phyloP scores from a whole-genome alignment of 2,329 filamentous ascomycete species.

The Colletotrichum kahawae region DNA sequence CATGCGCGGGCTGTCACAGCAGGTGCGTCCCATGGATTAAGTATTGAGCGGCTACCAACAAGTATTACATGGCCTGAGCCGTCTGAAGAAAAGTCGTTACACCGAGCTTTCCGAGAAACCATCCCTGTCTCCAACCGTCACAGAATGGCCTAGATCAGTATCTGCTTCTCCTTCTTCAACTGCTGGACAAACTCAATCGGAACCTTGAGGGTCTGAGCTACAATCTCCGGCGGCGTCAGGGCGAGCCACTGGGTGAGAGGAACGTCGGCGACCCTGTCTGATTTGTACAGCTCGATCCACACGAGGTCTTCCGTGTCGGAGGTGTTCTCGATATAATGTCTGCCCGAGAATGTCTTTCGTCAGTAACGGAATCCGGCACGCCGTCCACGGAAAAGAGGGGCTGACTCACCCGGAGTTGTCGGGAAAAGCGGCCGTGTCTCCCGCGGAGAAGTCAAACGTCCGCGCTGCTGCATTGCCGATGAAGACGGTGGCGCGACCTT shows the following conservation, averaged over 20 bases:
- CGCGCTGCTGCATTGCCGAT: constrained; percentile 64
- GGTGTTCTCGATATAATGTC: constrained; percentile 74
- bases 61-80: neutral
- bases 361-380: neutral
- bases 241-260: constrained; percentile 73
- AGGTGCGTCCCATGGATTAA: neutral
- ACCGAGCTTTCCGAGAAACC: neutral
- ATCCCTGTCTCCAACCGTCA: neutral
- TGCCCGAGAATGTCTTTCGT: constrained; percentile 1
- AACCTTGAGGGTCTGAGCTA: constrained; percentile 64
- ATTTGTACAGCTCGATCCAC: constrained; percentile 75
- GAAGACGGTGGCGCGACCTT: constrained; percentile 68
- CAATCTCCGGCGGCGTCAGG: constrained; percentile 67
- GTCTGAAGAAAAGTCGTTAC: neutral
- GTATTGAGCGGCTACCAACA: neutral
- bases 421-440: constrained; percentile 73
- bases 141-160: constrained; percentile 41
- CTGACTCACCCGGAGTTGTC: constrained; percentile 60
- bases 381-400: neutral
- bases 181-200: constrained; percentile 59
- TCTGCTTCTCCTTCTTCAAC: constrained; percentile 69
- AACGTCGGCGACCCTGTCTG: constrained; percentile 70
- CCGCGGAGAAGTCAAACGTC: constrained; percentile 70
- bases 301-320: constrained; percentile 67
- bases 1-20: neutral